Evolutionary conservation across 305 asterid genomes (phyloP), one percentile per base, ranked within the genome.

Genomic region (Solanum hybrid): DNA sequence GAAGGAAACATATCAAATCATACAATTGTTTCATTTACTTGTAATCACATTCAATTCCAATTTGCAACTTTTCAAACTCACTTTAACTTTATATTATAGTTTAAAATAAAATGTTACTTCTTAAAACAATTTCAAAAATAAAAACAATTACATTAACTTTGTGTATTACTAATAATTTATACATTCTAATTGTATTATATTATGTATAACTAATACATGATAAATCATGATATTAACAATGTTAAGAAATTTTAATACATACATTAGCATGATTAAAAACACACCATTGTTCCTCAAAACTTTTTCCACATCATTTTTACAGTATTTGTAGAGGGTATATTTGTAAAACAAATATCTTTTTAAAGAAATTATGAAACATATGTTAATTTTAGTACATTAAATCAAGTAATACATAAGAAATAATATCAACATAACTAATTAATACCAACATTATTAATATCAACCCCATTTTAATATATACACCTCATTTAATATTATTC

Each of bases 221-320:
- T 22, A 64, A 64, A 64, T n/a, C 29, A 9, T 9, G 3, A 0
- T 64, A 22, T 64, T 64, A n/a, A 1, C 14, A 9, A 64, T 64
- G 1, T n/a, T n/a, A n/a, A 64, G 14, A 64, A n/a, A 8, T 22
- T 22, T n/a, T 64, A n/a, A n/a, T 64, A 64, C 3, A 64, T 4
- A 2, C 14, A 64, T 22, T 64, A 64, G 1, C 74, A 64, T 64
- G 1, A 64, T 64, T 64, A 64, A 8, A 64, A 22, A 64, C 12
- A 8, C 1, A 22, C 6, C 0, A 0, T 0, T 64, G 28, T 1
- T 22, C 13, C 13, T 64, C 13, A n/a, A 64, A 64, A 22, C 12
- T 8, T 64, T 64, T 64, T 18, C 24, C 69, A 57, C 24, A 57
- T 57, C 11, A 7, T 57, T 57, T 64, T n/a, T 0, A 64, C 1